Evolutionary conservation across 2,329 filamentous ascomycete species (phyloP).

Genomic region (Polytolypa hystricis): DNA sequence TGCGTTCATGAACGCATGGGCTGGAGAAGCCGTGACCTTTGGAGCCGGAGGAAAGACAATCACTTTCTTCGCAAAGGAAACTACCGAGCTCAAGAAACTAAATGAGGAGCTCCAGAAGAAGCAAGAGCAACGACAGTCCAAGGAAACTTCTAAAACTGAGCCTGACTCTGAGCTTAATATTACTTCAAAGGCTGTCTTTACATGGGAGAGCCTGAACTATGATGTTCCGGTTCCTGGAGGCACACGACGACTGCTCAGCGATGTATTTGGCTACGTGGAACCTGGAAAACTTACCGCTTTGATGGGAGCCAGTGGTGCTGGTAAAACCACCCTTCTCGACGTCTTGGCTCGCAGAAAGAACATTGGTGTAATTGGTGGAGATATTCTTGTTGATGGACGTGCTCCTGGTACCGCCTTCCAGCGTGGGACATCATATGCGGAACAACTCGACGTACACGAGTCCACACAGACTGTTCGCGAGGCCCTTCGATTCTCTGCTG

Average conservation of each 20-base stretch:
- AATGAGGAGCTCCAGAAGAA: conserved; percentile 30
- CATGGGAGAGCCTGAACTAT: conserved; percentile 76
- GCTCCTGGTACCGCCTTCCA: conserved; percentile 67
- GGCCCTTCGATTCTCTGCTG: conserved; percentile 72
- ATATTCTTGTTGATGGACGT: conserved; percentile 68
- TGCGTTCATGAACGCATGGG: conserved; percentile 25
- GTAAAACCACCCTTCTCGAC: conserved; percentile 84
- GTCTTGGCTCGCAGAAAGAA: conserved; percentile 74
- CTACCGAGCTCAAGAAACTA: conserved; percentile 25
- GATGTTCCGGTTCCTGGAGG: conserved; percentile 71
- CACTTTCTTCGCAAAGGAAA: conserved; percentile 29
- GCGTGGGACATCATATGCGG: conserved; percentile 69
- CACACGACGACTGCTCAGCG: conserved; percentile 64
- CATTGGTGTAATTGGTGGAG: conserved; percentile 78
- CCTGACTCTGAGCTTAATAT: conserved; percentile 36
- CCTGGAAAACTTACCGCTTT: conserved; percentile 83
- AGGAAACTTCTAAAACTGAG: conserved; percentile 25
- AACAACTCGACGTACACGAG: conserved; percentile 79
- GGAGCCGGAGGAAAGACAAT: conserved; percentile 32
- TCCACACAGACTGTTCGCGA: conserved; percentile 78
- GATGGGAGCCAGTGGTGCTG: conserved; percentile 83
- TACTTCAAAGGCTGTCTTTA: conserved; percentile 52
- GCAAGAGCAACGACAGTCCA: conserved; percentile 25
- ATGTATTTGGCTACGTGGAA: conserved; percentile 89
- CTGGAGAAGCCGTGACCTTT: conserved; percentile 30